Conservation (phyloP, 768 basidiomycete genomes). For the Tylopilus vinaceipallidus region DNA sequence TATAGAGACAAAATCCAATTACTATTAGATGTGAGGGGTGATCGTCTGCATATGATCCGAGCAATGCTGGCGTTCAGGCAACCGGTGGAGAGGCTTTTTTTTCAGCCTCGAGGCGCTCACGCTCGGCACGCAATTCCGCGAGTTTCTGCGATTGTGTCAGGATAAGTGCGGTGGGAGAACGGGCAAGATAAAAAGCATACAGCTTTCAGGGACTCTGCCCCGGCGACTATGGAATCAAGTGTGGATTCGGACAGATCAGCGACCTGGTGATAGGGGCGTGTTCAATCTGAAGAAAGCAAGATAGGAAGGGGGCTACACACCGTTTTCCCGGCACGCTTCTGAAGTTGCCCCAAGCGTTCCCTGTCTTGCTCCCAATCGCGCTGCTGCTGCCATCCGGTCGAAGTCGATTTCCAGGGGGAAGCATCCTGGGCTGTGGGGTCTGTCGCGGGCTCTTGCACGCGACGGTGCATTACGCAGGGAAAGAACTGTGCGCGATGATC, state of each 20-base stretch:
- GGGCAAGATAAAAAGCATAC: slow-evolving; percentile 37
- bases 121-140: slow-evolving; percentile 25
- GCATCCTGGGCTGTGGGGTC: slow-evolving; percentile 8
- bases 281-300: not conserved
- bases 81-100: slow-evolving; percentile 29
- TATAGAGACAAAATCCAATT: slow-evolving; percentile 31
- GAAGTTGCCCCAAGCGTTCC: slow-evolving; percentile 43
- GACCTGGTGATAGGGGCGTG: slow-evolving; percentile 36
- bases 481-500: slow-evolving; percentile 37
- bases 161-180: slow-evolving; percentile 1
- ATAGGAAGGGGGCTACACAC: slow-evolving; percentile 32
- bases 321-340: slow-evolving; percentile 49
- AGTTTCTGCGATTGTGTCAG: slow-evolving; percentile 35
- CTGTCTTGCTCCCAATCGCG: slow-evolving; percentile 48
- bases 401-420: slow-evolving; percentile 1
- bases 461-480: slow-evolving; percentile 28
- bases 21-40: slow-evolving; percentile 17
- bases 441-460: slow-evolving; percentile 8
- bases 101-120: slow-evolving; percentile 46
- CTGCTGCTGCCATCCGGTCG: slow-evolving; percentile 22
- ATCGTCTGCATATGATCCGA: slow-evolving; percentile 18
- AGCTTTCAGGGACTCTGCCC: slow-evolving; percentile 56
- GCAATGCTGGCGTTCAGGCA: slow-evolving; percentile 26
- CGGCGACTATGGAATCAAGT: slow-evolving; percentile 56
- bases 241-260: slow-evolving; percentile 66